A percentile compares a stretch with the other conserved stretches of the same genome.
Evolutionary conservation across 495 filamentous ascomycete genomes (phyloP).

Genomic region (Cercophora samala): DNA sequence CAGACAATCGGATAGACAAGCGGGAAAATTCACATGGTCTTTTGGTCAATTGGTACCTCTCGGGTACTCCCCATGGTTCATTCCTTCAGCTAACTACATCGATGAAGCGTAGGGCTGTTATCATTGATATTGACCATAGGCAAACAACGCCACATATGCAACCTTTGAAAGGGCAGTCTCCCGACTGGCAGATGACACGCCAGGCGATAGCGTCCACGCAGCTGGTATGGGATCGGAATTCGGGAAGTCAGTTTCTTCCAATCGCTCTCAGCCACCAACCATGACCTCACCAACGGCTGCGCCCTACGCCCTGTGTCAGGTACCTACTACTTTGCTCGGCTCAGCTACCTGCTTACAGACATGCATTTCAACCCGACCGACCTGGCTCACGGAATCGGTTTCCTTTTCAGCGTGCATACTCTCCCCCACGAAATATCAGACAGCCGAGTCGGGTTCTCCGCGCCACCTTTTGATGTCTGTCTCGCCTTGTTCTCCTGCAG

Average conservation of each 20-base stretch:
- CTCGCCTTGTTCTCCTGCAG: neutral
- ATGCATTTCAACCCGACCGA: neutral
- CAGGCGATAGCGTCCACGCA: neutral
- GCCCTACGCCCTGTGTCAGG: neutral
- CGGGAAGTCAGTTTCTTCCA: neutral
- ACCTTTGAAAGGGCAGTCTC: neutral
- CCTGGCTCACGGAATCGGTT: neutral
- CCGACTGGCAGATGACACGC: neutral
- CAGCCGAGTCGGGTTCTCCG: neutral
- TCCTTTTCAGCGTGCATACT: neutral
- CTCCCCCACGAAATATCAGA: neutral
- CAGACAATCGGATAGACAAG: neutral
- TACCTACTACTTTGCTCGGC: neutral
- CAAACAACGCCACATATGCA: slow-evolving; percentile 1
- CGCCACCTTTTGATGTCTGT: neutral
- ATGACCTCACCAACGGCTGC: neutral
- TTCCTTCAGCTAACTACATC: neutral
- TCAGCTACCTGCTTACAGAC: neutral
- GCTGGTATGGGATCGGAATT: neutral
- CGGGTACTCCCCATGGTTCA: neutral
- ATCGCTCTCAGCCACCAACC: neutral
- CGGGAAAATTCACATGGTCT: neutral
- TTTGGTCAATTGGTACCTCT: neutral
- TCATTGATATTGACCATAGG: neutral
- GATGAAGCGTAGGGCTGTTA: neutral